Percentiles rank a stretch among this genome's conserved stretches.
Evolutionary conservation across 2,329 filamentous ascomycete genomes (phyloP).

Genomic region (Colletotrichum sp.): DNA sequence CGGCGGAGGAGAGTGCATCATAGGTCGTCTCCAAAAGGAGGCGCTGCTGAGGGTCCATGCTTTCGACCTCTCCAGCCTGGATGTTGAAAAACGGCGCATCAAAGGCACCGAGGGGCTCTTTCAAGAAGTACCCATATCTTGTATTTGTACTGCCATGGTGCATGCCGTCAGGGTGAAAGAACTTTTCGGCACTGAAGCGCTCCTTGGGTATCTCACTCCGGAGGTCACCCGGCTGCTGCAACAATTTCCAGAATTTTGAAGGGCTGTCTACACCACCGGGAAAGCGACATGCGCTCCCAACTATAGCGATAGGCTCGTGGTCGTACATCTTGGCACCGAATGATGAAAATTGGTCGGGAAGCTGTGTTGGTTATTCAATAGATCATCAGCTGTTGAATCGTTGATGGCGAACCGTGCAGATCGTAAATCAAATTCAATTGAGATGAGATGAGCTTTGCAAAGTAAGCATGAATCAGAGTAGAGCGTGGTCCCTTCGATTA

Average conservation of each 20-base stretch:
- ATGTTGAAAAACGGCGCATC: conserved; percentile 35
- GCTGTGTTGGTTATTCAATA: background rate
- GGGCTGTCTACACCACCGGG: conserved; percentile 24
- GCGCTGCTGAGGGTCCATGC: conserved; percentile 39
- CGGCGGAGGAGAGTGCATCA: conserved; percentile 30
- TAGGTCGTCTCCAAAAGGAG: conserved; percentile 36
- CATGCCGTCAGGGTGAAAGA: background rate
- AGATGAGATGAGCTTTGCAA: background rate
- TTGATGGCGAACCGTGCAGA: background rate
- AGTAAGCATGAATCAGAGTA: background rate
- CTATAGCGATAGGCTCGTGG: conserved; percentile 25
- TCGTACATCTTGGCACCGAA: background rate
- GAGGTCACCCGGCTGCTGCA: conserved; percentile 10
- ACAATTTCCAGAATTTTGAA: conserved; percentile 23
- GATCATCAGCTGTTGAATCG: background rate
- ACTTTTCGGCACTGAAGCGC: background rate
- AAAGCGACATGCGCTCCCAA: conserved; percentile 26
- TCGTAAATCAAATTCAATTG: background rate
- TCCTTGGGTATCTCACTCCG: background rate
- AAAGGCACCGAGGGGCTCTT: conserved; percentile 21
- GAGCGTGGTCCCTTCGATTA: background rate
- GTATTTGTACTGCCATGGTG: conserved; percentile 24
- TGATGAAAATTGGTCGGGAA: background rate
- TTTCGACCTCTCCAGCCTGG: conserved; percentile 28
- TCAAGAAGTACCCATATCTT: conserved; percentile 23